A percentile compares a stretch with the other conserved stretches of the same genome.
These are phyloP conservation scores for Termitomyces sp. DNA, from an alignment of 768 basidiomycete species.

Conservation along the genomic window DNA sequence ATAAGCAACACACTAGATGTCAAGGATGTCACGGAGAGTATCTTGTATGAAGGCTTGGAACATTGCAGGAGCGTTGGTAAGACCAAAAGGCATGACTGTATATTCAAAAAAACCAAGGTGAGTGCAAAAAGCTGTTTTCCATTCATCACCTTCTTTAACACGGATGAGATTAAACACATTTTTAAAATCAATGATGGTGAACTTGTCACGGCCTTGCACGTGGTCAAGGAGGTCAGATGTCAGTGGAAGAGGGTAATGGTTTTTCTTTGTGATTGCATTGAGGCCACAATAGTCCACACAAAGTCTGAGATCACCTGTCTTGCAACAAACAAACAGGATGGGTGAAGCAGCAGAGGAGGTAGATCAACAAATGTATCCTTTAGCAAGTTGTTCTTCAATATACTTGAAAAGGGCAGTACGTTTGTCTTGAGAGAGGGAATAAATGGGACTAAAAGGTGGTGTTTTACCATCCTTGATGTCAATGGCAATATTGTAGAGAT, in stretches of 20 bases:
- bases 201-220: not conserved
- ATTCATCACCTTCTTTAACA: too few species aligned
- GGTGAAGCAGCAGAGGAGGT: too few species aligned
- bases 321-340: not conserved
- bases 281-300: too few species aligned
- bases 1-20: slow-evolving; percentile 7
- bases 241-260: not conserved
- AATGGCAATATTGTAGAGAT: too few species aligned
- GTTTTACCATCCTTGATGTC: too few species aligned
- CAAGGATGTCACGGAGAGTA: slow-evolving; percentile 27
- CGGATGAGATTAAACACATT: too few species aligned
- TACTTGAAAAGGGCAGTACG: not conserved
- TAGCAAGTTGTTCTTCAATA: not conserved
- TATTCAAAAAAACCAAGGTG: not conserved
- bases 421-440: not conserved
- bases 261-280: not conserved
- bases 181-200: too few species aligned
- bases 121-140: not conserved
- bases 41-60: too few species aligned
- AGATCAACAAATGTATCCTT: too few species aligned
- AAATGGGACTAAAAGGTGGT: too few species aligned
- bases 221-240: not conserved
- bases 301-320: not conserved
- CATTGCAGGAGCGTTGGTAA: too few species aligned
- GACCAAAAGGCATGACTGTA: not conserved